Evolutionary conservation across 164 flowering plant genomes (phyloP), one percentile per base, ranked within the genome.

Genomic region (Echeveria elegans): DNA sequence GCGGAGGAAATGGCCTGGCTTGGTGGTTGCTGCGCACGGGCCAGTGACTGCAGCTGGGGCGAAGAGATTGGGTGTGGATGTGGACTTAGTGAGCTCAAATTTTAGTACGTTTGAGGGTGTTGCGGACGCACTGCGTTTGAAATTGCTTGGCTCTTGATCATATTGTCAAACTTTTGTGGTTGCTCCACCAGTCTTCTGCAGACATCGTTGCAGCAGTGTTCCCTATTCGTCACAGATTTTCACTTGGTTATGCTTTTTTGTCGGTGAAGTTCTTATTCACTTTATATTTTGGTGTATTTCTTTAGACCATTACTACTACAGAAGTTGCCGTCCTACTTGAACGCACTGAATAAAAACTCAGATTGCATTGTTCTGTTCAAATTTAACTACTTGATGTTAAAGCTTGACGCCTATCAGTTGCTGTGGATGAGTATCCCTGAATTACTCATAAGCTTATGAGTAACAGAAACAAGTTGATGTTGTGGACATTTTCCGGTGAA

Each of bases 41-140:
- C 96, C 96, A 2, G 87, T 89, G 7, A 89, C 96, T 21, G 90
- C 89, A 24, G 75, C 82, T 0, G 96, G 90, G 62, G 92, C 92
- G 9, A 79, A 77, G 84, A 77, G 80, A 62, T 72, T 86, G 67
- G 92, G 96, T 1, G 87, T 89, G 6, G 74, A 56, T 1, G 75
- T 89, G 2, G 96, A 89, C 73, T 78, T 87, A 66, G 90, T 85
- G 65, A 75, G 92, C 68, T 38, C 69, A 0, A 80, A 68, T 69
- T 89, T 83, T 77, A 82, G 73, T 47, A 82, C 88, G 52, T 89
- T 87, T 72, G 73, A 81, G 9, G 96, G 96, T 29, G 86, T 89
- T 56, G 86, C 86, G 37, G 85, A 84, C 31, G 88, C 88, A 7
- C 82, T 89, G 18, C 74, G 68, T 56, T 45, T 40, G 29, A 76